Evolutionary conservation across 1,139 yeast genomes (phyloP).

Genomic region (Yamadazyma trypodendri): DNA sequence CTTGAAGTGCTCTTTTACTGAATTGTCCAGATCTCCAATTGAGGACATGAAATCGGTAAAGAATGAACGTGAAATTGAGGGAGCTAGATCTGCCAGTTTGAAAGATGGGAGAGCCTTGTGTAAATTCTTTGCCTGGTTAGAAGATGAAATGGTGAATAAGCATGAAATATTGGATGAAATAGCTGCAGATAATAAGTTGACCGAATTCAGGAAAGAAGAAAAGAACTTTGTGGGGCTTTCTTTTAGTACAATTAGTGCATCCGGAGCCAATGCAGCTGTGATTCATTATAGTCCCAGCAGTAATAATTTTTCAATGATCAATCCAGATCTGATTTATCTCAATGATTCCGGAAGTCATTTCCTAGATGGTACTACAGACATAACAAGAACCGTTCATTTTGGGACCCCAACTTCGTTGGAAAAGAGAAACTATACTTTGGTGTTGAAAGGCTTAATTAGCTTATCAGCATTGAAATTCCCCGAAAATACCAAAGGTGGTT

Average conservation of each 20-base stretch:
- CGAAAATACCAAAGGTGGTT: conserved; percentile 79
- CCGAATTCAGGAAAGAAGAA: conserved; percentile 61
- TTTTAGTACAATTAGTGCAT: conserved; percentile 88
- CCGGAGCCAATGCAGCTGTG: conserved; percentile 91
- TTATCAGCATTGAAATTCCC: conserved; percentile 80
- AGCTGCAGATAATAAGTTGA: conserved; percentile 70
- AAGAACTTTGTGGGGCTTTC: conserved; percentile 76
- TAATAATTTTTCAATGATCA: conserved; percentile 63
- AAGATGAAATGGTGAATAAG: conserved; percentile 54
- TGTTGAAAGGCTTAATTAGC: conserved; percentile 88
- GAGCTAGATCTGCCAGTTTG: conserved; percentile 75
- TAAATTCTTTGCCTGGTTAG: conserved; percentile 85
- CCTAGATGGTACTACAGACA: conserved; percentile 93
- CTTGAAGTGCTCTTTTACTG: conserved; percentile 39
- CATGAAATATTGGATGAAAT: conserved; percentile 70
- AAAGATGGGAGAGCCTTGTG: conserved; percentile 85
- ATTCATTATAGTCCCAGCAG: conserved; percentile 78
- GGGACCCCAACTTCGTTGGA: conserved; percentile 68
- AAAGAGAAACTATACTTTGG: conserved; percentile 76
- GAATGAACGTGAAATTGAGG: conserved; percentile 68
- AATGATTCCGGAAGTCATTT: conserved; percentile 95
- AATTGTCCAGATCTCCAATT: conserved; percentile 57
- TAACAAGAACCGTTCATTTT: conserved; percentile 89
- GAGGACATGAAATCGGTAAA: conserved; percentile 78
- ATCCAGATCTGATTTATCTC: conserved; percentile 75